Evolutionary conservation across 1,284 basidiomycete genomes (phyloP), one percentile per base, ranked within the genome.

Genomic region (Xerocomus nothofagi): DNA sequence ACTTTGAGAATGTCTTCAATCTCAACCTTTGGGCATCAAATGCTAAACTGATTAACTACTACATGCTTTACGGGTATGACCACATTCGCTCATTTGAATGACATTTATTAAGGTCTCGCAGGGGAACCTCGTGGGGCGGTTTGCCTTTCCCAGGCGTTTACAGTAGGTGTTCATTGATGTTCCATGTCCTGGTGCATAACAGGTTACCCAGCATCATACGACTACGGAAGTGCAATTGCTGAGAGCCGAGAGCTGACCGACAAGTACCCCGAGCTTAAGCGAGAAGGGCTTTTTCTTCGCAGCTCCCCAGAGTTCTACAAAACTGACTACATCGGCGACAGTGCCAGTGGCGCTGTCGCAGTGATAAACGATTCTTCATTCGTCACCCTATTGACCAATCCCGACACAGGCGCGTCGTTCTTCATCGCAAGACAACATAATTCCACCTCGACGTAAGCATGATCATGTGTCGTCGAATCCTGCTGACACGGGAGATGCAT

Each of bases 81-180:
- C 12, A 21, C 26, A 36, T 36, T 21, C 15, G 32, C 15, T 46
- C 20, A 36, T n/a, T 23, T 49, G 43, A 23, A 8, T 7, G 6
- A 9, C 31, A 18, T 44, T 55, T 43, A 41, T 21, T 33, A 40
- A 39, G 33, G 45, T 21, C 39, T 47, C 51, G 26, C 49, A 88
- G 87, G 15, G 88, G 88, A 31, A 91, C 88, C 0, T 87, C 82
- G 6, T 91, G 88, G 88, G 88, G 86, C 45, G 84, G 73, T 9
- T 72, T 91, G 40, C 81, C 88, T 4, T 87, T 82, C 70, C 86
- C 75, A 0, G 76, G 77, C 3, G 80, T 79, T 26, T 86, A 87
- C 61, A 84, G 74, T 73, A 55, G 53, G 62, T 51, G 18, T 40
- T 30, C 24, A 2, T 32, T 24, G 33, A 32, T 30, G 29, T 9